These are phyloP conservation scores for Cucumis hystrix DNA, from an alignment of 306 rosid species.

Conservation along the genomic window DNA sequence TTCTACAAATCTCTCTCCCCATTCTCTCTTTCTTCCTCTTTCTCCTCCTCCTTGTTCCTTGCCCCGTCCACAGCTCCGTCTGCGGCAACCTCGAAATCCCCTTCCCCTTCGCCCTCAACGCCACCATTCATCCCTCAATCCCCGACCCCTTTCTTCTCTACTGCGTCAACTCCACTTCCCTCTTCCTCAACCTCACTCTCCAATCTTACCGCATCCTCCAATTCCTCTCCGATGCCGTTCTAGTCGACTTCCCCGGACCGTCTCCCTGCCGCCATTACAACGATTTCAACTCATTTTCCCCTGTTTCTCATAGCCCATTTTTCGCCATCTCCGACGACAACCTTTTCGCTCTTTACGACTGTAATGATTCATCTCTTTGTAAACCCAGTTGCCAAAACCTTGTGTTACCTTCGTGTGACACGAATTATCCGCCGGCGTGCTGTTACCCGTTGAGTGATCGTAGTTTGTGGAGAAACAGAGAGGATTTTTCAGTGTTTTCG, in stretches of 20 bases:
- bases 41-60: conserved; percentile 19
- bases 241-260: conserved; percentile 55
- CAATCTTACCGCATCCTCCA: conserved; percentile 43
- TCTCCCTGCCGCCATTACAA: conserved; percentile 70
- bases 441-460: conserved; percentile 84
- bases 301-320: conserved; percentile 21
- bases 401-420: conserved; percentile 58
- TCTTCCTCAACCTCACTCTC: conserved; percentile 38
- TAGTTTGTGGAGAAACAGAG: conserved; percentile 61
- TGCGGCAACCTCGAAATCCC: conserved; percentile 65
- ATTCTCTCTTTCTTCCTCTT: conserved; percentile 4
- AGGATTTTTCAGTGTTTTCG: conserved; percentile 51
- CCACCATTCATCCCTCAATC: conserved; percentile 4
- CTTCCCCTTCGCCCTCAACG: conserved; percentile 66
- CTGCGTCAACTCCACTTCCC: conserved; percentile 55
- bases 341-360: conserved; percentile 72
- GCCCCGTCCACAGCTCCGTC: conserved; percentile 12
- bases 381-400: conserved; percentile 62
- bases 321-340: conserved; percentile 67
- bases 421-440: conserved; percentile 29
- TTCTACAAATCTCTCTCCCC: background rate
- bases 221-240: conserved; percentile 56
- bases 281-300: conserved; percentile 57
- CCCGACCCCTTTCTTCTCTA: conserved; percentile 53
- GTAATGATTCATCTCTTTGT: conserved; percentile 86